Percentiles rank a stretch among this genome's conserved stretches.
Conservation (phyloP, 139 green algal genomes). For the Coccomyxa sp. region DNA sequence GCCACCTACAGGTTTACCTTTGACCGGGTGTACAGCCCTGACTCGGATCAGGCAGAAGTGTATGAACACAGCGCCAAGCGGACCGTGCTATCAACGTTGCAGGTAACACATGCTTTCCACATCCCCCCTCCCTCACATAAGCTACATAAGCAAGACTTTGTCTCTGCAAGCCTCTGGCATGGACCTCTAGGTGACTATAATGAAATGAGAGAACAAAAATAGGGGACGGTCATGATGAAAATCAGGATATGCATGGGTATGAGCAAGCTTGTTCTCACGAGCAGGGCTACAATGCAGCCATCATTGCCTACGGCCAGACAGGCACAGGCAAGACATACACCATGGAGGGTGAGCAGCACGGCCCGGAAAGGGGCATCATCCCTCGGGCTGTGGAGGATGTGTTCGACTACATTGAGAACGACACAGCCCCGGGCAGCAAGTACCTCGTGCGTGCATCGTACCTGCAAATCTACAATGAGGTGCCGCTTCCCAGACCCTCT, state of each 20-base stretch:
- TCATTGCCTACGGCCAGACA: conserved; percentile 90
- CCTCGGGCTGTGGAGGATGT: conserved; percentile 91
- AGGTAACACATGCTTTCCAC: conserved; percentile 31
- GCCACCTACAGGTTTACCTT: conserved; percentile 79
- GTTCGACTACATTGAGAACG: conserved; percentile 84
- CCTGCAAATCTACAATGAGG: conserved; percentile 98
- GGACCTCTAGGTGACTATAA: no score
- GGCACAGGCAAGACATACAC: conserved; percentile 87
- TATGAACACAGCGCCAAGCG: conserved; percentile 70
- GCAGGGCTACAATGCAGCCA: conserved; percentile 90
- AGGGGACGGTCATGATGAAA: neutral
- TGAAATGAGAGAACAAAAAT: neutral
- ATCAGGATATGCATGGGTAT: neutral
- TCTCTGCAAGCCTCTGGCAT: no score
- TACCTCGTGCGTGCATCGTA: conserved; percentile 93
- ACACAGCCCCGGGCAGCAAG: conserved; percentile 67
- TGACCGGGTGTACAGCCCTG: conserved; percentile 84
- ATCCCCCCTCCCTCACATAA: neutral
- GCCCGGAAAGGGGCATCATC: conserved; percentile 78
- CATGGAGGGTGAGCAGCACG: conserved; percentile 73
- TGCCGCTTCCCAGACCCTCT: conserved; percentile 14
- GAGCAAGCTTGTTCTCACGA: no score
- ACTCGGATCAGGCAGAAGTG: conserved; percentile 70
- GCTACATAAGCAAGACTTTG: no score
- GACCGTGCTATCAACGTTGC: conserved; percentile 75